A percentile compares a stretch with the other conserved stretches of the same genome.
phyloP scores from a whole-genome alignment of 192 early-diverging fungal species.

The Mortierella claussenii region DNA sequence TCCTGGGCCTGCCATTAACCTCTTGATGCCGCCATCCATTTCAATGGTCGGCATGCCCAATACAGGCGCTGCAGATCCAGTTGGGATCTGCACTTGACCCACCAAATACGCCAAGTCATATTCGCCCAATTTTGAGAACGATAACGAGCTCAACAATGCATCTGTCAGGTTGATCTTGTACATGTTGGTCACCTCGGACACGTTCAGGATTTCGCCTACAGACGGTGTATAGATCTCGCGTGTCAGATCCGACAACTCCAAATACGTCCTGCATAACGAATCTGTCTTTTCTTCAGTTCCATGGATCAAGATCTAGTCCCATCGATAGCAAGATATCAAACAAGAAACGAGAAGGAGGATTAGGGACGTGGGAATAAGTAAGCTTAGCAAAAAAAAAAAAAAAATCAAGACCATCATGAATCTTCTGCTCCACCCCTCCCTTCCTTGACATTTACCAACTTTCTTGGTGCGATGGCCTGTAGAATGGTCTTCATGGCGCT shows the following conservation, averaged over 20 bases:
- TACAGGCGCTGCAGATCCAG: constrained; percentile 73
- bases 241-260: constrained; percentile 74
- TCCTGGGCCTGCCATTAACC: not conserved
- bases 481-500: constrained; percentile 88
- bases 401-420: too few relatives aligned
- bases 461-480: constrained; percentile 79
- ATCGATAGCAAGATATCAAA: too few relatives aligned
- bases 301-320: constrained; percentile 88
- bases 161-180: constrained; percentile 91
- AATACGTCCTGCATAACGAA: constrained; percentile 70
- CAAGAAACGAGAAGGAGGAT: too few relatives aligned
- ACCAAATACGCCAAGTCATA: constrained; percentile 82
- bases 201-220: constrained; percentile 87
- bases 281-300: constrained; percentile 78
- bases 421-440: too few relatives aligned
- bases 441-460: constrained; percentile 70
- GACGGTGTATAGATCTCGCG: constrained; percentile 86
- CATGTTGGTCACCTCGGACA: constrained; percentile 89
- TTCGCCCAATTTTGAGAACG: constrained; percentile 78
- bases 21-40: constrained; percentile 13
- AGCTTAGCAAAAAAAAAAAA: constrained; percentile 12
- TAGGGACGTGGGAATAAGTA: too few relatives aligned
- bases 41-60: constrained; percentile 74
- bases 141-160: constrained; percentile 82
- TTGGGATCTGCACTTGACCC: constrained; percentile 76